phyloP scores from a whole-genome alignment of 2,329 filamentous ascomycete genomes.

The Alternaria novae-zelandiae region DNA sequence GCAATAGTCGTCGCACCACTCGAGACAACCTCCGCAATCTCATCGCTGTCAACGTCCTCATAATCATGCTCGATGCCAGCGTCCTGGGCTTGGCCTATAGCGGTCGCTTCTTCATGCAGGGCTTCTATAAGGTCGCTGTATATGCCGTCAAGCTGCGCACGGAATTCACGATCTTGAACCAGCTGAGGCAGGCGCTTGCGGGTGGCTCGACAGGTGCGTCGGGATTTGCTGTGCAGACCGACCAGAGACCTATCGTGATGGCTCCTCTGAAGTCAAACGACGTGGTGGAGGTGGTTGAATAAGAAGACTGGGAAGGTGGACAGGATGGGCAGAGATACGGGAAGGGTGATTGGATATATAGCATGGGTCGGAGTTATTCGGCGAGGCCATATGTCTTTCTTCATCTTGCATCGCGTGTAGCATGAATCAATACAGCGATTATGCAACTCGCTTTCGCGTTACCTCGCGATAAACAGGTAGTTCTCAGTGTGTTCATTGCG shows the following conservation, averaged over 20 bases:
- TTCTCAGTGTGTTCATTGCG: background rate
- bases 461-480: background rate
- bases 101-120: slow-evolving; percentile 48
- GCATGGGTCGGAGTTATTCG: background rate
- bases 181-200: slow-evolving; percentile 21
- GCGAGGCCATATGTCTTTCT: background rate
- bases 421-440: background rate
- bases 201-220: background rate
- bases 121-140: slow-evolving; percentile 48
- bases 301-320: background rate
- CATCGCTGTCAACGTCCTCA: slow-evolving; percentile 48
- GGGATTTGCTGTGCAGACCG: background rate
- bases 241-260: background rate
- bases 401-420: background rate
- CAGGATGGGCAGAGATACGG: background rate
- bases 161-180: slow-evolving; percentile 60
- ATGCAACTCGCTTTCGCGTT: background rate
- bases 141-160: slow-evolving; percentile 57
- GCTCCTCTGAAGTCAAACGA: background rate
- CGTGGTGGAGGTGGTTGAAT: background rate
- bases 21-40: slow-evolving; percentile 40
- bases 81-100: slow-evolving; percentile 50
- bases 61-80: slow-evolving; percentile 50
- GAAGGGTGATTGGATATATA: background rate
- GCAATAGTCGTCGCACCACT: slow-evolving; percentile 11